Evolutionary conservation across 352 stramenopile genomes (phyloP), one percentile per base, ranked within the genome.

Genomic region (Phytophthora hibernalis): DNA sequence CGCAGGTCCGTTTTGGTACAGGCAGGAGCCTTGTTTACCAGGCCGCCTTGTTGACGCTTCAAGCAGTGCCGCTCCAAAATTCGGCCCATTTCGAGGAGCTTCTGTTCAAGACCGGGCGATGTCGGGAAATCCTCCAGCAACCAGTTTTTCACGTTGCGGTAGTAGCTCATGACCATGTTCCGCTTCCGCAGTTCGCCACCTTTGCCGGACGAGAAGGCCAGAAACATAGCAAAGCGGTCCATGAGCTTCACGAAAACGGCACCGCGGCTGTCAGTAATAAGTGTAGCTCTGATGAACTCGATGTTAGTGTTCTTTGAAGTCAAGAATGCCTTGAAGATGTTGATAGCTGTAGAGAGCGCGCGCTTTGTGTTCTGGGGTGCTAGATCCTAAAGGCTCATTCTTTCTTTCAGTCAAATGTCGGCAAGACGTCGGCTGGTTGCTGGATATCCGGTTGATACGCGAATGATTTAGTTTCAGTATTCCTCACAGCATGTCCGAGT

Each of bases 111-210:
- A 15, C 10, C 2, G 4, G 3, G 5, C 45, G 47, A 42, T 48
- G 35, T 15, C 58, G 11, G 53, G 53, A 13, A 44, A 69, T 24
- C 13, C 12, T 54, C 47, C 11, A 69, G 53, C 47, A 69, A 18
- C 52, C 53, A 69, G 37, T 63, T 63, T 18, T 62, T 69, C 5
- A 69, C 61, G 18, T 63, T 55, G 0, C 53, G 26, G 13, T 63
- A 63, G 47, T 63, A 69, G 18, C 31, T 43, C 47, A 63, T 69
- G 9, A 63, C 38, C 0, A 45, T 59, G 35, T 69, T 62, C 20
- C 52, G 33, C 8, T 55, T 49, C 0, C 53, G 28, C 5, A 18
- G 24, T 24, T 58, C 20, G 11, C 47, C 47, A 16, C n/a, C 22
- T n/a, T n/a, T n/a, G n/a, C n/a, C n/a, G n/a, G n/a, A n/a, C n/a